Conservation (phyloP, 352 stramenopile species). For the Phytophthora boehmeriae region DNA sequence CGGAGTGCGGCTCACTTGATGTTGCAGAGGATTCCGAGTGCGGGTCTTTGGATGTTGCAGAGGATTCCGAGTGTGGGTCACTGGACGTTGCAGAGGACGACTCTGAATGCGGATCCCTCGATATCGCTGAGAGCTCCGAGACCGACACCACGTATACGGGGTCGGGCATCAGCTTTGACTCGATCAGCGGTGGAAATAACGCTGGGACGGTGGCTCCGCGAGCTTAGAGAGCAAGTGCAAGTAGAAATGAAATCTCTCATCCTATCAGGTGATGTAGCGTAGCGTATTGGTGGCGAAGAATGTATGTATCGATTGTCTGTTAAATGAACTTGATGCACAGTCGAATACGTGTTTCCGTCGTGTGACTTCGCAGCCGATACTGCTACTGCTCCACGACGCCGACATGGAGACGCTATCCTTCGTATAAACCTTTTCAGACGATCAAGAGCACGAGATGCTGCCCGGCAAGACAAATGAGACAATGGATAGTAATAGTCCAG, state of each 20-base stretch:
- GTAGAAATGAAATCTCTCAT: constrained; percentile 7
- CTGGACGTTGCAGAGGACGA: constrained; percentile 35
- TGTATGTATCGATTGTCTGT: background rate
- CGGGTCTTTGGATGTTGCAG: constrained; percentile 24
- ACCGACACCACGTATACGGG: constrained; percentile 24
- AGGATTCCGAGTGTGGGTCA: constrained; percentile 27
- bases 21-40: constrained; percentile 24
- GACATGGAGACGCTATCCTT: too few species aligned
- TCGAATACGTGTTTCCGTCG: too few species aligned
- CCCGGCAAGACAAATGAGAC: too few species aligned
- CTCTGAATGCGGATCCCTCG: constrained; percentile 32
- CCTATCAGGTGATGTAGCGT: constrained; percentile 12
- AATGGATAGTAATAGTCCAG: too few species aligned
- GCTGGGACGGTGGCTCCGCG: constrained; percentile 33
- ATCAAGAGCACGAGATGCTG: too few species aligned
- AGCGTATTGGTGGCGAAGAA: constrained; percentile 17
- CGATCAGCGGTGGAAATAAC: constrained; percentile 21
- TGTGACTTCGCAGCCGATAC: too few species aligned
- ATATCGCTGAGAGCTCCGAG: constrained; percentile 31
- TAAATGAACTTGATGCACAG: too few species aligned
- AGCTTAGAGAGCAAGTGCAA: constrained; percentile 9
- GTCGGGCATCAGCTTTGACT: constrained; percentile 40
- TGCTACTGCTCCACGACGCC: too few species aligned
- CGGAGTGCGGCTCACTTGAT: constrained; percentile 26
- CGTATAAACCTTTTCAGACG: too few species aligned